Evolutionary conservation across 2,329 filamentous ascomycete species (phyloP).

Genomic region (Colletotrichum somersetense): DNA sequence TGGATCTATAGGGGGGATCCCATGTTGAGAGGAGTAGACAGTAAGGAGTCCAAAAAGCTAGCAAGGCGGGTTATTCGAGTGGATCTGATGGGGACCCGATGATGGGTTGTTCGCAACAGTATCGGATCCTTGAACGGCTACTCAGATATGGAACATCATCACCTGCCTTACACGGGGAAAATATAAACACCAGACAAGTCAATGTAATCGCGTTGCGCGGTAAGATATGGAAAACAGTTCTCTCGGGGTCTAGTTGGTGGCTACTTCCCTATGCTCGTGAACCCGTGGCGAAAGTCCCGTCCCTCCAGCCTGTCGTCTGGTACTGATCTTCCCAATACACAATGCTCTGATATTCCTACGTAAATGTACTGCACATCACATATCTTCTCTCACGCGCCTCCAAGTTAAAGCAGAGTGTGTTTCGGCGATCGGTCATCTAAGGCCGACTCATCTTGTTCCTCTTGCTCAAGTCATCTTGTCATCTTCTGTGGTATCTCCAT

Average conservation of each 20-base stretch:
- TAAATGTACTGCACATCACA: background rate
- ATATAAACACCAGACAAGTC: background rate
- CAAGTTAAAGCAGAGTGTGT: background rate
- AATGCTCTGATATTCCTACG: background rate
- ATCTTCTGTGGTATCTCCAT: slow-evolving; percentile 64
- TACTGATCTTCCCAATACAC: background rate
- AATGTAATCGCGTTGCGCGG: background rate
- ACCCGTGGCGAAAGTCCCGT: slow-evolving; percentile 11
- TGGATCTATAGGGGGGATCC: no score
- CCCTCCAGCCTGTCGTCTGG: background rate
- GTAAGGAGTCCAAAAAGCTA: no score
- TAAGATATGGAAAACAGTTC: background rate
- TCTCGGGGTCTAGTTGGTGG: background rate
- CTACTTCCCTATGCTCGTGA: slow-evolving; percentile 19
- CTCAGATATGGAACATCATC: background rate
- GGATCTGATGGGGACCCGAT: background rate
- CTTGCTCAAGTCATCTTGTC: slow-evolving; percentile 52
- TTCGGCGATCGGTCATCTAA: background rate
- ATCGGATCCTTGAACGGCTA: background rate
- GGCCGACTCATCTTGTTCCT: background rate
- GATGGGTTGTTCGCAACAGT: rapidly evolving
- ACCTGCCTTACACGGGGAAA: no score
- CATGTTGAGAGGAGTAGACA: no score
- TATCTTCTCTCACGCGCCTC: background rate
- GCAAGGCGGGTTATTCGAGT: no score